Conservation (phyloP, 1,284 basidiomycete species). For the Leccinum insolens region DNA sequence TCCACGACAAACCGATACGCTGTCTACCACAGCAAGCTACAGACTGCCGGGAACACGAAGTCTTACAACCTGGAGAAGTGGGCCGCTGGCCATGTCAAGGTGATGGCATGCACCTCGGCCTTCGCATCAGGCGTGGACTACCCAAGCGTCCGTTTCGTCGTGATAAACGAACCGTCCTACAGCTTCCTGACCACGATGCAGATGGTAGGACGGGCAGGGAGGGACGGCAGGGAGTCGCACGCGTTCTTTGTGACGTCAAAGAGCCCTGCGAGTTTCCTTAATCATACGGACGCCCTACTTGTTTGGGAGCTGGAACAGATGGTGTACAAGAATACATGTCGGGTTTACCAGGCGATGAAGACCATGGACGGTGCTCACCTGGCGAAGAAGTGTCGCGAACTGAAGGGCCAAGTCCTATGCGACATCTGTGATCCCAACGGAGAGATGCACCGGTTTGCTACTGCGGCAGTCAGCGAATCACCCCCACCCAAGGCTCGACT, state of each 20-base stretch:
- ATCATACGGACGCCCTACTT: too few species aligned
- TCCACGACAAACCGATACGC: neutral
- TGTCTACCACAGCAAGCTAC: neutral
- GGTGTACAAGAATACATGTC: neutral
- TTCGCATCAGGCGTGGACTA: neutral
- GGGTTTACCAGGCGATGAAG: neutral
- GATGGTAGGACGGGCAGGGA: conserved; percentile 1
- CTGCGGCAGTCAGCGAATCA: neutral
- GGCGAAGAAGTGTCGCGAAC: neutral
- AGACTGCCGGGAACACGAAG: neutral
- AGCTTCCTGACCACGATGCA: neutral
- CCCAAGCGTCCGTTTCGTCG: neutral
- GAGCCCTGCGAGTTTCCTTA: neutral
- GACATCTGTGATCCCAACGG: neutral
- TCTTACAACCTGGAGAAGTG: neutral
- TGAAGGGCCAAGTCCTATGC: neutral
- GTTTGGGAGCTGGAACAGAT: neutral
- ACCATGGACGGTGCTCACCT: neutral
- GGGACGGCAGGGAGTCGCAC: conserved; percentile 6
- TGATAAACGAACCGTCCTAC: neutral
- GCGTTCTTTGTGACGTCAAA: conserved; percentile 1
- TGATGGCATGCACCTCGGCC: neutral
- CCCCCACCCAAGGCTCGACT: neutral
- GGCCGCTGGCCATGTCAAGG: neutral
- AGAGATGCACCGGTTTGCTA: neutral